phyloP scores from a whole-genome alignment of 2,329 filamentous ascomycete species.

The Fusarium circinatum region DNA sequence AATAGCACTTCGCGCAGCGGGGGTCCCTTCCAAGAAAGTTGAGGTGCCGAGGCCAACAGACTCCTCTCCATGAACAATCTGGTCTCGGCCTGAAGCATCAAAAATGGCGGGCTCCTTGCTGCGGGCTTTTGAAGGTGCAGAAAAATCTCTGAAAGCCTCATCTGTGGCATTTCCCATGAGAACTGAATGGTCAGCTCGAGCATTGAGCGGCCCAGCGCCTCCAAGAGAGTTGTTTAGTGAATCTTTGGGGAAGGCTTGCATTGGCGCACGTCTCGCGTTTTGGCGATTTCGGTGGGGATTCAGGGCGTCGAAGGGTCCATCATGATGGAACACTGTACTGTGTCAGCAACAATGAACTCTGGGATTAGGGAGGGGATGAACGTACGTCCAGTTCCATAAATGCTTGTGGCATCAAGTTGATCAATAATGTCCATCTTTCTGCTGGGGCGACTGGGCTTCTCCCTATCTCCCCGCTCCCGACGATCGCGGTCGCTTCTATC shows the following conservation, averaged over 20 bases:
- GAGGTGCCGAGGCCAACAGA: slow-evolving; percentile 88
- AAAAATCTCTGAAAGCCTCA: slow-evolving; percentile 89
- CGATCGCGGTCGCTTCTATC: slow-evolving; percentile 33
- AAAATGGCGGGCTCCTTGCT: slow-evolving; percentile 64
- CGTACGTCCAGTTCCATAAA: slow-evolving; percentile 91
- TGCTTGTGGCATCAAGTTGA: slow-evolving; percentile 94
- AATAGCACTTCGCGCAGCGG: slow-evolving; percentile 83
- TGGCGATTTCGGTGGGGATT: slow-evolving; percentile 94
- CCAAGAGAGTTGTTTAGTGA: slow-evolving; percentile 93
- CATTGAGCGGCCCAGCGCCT: slow-evolving; percentile 85
- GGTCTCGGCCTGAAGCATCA: slow-evolving; percentile 73
- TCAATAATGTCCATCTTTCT: slow-evolving; percentile 87
- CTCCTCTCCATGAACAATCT: slow-evolving; percentile 85
- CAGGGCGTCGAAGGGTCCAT: slow-evolving; percentile 95
- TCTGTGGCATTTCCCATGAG: slow-evolving; percentile 83
- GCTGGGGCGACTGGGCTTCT: slow-evolving; percentile 59
- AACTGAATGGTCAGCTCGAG: slow-evolving; percentile 83
- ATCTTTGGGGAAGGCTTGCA: slow-evolving; percentile 94
- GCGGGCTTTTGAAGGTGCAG: slow-evolving; percentile 51
- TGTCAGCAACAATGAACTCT: slow-evolving; percentile 5
- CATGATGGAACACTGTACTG: slow-evolving; percentile 92
- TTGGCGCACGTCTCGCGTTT: slow-evolving; percentile 84
- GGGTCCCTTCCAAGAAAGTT: slow-evolving; percentile 94
- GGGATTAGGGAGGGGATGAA: slow-evolving; percentile 37
- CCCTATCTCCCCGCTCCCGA: slow-evolving; percentile 54